These are phyloP conservation scores for Apiotrichum sp. DNA, from an alignment of 1,284 basidiomycete genomes.

Conservation along the genomic window DNA sequence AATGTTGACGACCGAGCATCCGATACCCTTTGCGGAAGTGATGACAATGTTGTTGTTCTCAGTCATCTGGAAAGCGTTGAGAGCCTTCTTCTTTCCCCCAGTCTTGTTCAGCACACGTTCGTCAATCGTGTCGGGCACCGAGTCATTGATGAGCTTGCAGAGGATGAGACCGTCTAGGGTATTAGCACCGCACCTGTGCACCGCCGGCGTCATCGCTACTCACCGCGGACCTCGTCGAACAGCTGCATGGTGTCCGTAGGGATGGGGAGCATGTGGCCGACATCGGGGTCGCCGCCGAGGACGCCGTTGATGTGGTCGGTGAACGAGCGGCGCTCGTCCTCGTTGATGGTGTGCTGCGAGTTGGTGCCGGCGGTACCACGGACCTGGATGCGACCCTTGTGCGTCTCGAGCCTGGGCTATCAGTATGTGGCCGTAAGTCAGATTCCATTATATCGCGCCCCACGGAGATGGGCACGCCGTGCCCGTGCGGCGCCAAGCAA, in stretches of 20 bases:
- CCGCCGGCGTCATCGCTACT: constrained; percentile 14
- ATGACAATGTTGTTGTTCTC: constrained; percentile 99
- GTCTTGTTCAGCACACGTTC: constrained; percentile 94
- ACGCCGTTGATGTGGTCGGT: constrained; percentile 93
- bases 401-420: constrained; percentile 56
- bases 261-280: constrained; percentile 78
- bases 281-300: constrained; percentile 81
- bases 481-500: neutral
- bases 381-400: constrained; percentile 84
- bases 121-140: constrained; percentile 98
- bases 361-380: constrained; percentile 86
- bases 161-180: constrained; percentile 81
- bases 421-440: neutral
- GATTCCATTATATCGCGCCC: neutral
- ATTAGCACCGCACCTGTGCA: neutral
- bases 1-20: constrained; percentile 97
- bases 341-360: constrained; percentile 96
- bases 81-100: constrained; percentile 53
- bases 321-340: constrained; percentile 92
- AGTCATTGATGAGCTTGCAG: constrained; percentile 98
- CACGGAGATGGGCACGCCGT: neutral
- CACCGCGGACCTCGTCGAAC: constrained; percentile 84
- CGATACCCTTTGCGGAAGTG: constrained; percentile 94
- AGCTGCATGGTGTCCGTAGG: constrained; percentile 98
- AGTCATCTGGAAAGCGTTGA: constrained; percentile 96